Conservation (phyloP, 202 grass and related monocot species). For the Brachypodium distachyon region DNA sequence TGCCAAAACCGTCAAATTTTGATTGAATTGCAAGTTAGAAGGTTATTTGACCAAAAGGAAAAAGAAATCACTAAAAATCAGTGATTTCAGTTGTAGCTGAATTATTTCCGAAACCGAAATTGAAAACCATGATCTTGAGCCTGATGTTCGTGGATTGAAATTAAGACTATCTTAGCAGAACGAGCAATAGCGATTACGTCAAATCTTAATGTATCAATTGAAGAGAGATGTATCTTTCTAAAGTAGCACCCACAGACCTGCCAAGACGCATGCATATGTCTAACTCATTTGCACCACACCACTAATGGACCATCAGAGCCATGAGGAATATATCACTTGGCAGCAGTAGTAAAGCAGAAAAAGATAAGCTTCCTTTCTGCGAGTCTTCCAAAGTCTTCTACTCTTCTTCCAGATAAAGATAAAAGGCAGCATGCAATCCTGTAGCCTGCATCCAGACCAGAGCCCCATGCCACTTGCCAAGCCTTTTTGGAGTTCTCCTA, state of each 20-base stretch:
- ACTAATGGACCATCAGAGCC: slow-evolving; percentile 12
- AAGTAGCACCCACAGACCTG: slow-evolving; percentile 13
- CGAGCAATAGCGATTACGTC: too few species aligned
- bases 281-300: slow-evolving; percentile 12
- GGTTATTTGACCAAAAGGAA: too few species aligned
- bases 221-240: not conserved
- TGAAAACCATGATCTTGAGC: too few species aligned
- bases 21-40: too few species aligned
- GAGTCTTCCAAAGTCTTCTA: slow-evolving; percentile 26
- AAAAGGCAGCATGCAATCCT: not conserved
- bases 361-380: slow-evolving; percentile 15
- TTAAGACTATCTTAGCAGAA: too few species aligned
- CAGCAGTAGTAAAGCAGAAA: slow-evolving; percentile 6
- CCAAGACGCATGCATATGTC: slow-evolving; percentile 2
- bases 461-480: slow-evolving; percentile 24
- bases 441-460: slow-evolving; percentile 17
- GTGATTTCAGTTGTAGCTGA: too few species aligned
- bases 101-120: too few species aligned
- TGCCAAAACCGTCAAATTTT: too few species aligned
- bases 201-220: not conserved
- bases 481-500: slow-evolving; percentile 14
- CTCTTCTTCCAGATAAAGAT: slow-evolving; percentile 15
- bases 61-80: too few species aligned
- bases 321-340: slow-evolving; percentile 2
- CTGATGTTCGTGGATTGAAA: too few species aligned